Conservation (phyloP, 192 early-diverging fungal genomes). For the Spinellus fusiger region DNA sequence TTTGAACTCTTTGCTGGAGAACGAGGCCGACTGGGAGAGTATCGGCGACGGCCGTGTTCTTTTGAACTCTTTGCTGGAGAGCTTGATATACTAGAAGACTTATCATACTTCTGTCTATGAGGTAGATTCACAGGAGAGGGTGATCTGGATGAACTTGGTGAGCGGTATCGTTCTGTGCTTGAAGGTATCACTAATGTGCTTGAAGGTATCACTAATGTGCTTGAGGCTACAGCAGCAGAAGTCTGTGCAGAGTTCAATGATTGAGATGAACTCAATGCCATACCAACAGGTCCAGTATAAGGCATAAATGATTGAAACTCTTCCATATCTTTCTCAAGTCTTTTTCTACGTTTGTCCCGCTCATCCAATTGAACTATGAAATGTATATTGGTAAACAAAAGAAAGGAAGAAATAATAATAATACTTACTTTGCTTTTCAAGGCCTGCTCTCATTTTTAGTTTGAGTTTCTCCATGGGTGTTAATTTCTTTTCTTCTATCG, state of each 20-base stretch:
- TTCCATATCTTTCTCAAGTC: slow-evolving; percentile 29
- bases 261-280: background rate
- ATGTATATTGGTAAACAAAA: too few species aligned
- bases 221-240: background rate
- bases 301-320: slow-evolving; percentile 11
- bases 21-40: background rate
- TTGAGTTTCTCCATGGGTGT: slow-evolving; percentile 40
- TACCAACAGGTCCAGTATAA: background rate
- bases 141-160: slow-evolving; percentile 5
- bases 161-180: background rate
- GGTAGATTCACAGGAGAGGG: too few species aligned
- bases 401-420: background rate
- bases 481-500: slow-evolving; percentile 24
- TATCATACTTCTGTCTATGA: too few species aligned
- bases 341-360: slow-evolving; percentile 24
- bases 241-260: background rate
- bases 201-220: background rate
- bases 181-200: background rate
- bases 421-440: slow-evolving; percentile 36
- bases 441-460: slow-evolving; percentile 33
- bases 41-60: background rate
- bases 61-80: background rate
- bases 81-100: background rate
- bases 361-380: slow-evolving; percentile 31
- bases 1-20: background rate